These are phyloP conservation scores for Endoconidiophora laricicola DNA, from an alignment of 2,329 filamentous ascomycete species.

Conservation along the genomic window DNA sequence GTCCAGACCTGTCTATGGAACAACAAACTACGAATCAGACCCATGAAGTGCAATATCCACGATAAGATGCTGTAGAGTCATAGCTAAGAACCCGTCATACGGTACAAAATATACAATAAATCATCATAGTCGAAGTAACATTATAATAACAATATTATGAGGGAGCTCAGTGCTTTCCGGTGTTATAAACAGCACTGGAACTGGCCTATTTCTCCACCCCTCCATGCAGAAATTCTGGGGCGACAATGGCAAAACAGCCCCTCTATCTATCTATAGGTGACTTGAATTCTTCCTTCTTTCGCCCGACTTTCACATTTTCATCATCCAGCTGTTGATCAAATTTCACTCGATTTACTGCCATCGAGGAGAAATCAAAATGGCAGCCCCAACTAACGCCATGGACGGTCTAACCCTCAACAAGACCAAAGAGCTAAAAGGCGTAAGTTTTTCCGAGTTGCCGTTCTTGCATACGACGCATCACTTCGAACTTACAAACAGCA, in stretches of 20 bases:
- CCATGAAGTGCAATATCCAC: too few relatives aligned
- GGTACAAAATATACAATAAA: too few relatives aligned
- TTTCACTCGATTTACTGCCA: neutral
- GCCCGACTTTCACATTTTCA: neutral
- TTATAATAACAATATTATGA: too few relatives aligned
- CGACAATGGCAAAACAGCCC: neutral
- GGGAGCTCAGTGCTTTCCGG: too few relatives aligned
- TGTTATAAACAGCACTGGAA: too few relatives aligned
- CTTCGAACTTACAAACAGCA: too few relatives aligned
- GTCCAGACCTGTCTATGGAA: too few relatives aligned
- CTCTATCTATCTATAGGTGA: neutral
- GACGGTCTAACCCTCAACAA: conserved; percentile 37
- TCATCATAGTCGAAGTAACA: too few relatives aligned
- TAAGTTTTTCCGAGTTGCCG: conserved; percentile 19
- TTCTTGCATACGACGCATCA: neutral
- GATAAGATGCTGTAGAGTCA: too few relatives aligned
- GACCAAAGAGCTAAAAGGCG: conserved; percentile 44
- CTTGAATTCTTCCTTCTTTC: too few relatives aligned
- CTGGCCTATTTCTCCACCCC: neutral
- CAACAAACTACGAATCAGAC: too few relatives aligned
- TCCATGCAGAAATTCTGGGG: neutral
- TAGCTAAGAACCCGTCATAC: too few relatives aligned
- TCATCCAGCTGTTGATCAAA: neutral
- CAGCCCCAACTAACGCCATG: conserved; percentile 25
- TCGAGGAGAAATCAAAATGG: conserved; percentile 4